A percentile compares a stretch with the other conserved stretches of the same genome.
Evolutionary conservation across 306 rosid species (phyloP).

Genomic region (Psophocarpus tetragonolobus): DNA sequence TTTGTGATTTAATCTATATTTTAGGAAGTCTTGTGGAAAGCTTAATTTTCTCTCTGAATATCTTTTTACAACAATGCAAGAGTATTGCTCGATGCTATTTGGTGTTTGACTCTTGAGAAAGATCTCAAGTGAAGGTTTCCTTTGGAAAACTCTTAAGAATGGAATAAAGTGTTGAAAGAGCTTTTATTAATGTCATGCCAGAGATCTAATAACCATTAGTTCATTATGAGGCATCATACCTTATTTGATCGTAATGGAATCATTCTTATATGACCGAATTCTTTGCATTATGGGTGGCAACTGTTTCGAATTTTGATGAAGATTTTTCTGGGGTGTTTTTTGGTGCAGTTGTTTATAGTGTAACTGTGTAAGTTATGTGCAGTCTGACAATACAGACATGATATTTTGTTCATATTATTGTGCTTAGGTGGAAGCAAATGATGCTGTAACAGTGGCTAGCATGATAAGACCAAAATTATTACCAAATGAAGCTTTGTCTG

Average conservation of each 20-base stretch:
- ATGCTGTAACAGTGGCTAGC: constrained; percentile 90
- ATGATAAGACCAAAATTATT: constrained; percentile 80
- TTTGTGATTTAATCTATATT: neutral
- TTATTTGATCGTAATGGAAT: neutral
- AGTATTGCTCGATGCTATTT: constrained; percentile 20
- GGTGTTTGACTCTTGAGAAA: neutral
- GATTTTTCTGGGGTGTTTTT: neutral
- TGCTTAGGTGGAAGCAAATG: constrained; percentile 82
- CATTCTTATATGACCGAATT: neutral
- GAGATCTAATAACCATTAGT: neutral
- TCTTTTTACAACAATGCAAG: constrained; percentile 19
- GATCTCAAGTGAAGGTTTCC: neutral
- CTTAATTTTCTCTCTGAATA: neutral
- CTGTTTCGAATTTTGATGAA: neutral
- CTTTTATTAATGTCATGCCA: constrained; percentile 20
- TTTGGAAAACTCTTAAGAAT: constrained; percentile 11
- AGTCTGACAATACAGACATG: neutral
- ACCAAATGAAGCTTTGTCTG: constrained; percentile 80
- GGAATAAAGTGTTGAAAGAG: neutral
- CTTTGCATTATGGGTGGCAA: neutral
- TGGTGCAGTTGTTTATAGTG: constrained; percentile 5
- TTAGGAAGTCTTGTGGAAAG: neutral
- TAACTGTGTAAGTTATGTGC: neutral
- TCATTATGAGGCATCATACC: neutral
- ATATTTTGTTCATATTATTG: constrained; percentile 23